phyloP scores from a whole-genome alignment of 2,329 filamentous ascomycete genomes.

The Colletotrichum ledebouriae region DNA sequence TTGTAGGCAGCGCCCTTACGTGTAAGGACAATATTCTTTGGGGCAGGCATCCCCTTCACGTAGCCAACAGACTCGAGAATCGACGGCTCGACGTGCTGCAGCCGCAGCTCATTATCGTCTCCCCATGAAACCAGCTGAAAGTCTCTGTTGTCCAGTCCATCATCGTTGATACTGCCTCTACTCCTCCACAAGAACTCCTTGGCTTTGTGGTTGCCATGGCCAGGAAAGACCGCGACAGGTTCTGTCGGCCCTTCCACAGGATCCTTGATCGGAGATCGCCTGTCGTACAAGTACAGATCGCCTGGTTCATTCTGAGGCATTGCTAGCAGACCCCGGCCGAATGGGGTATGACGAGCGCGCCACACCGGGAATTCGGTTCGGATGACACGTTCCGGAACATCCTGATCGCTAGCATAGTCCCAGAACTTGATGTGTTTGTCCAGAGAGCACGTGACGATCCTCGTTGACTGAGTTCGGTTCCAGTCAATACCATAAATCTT shows the following conservation, averaged over 20 bases:
- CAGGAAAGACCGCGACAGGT: conserved; percentile 70
- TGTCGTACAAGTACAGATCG: conserved; percentile 86
- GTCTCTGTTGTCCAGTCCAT: conserved; percentile 84
- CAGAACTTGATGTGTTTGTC: conserved; percentile 95
- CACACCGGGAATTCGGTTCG: conserved; percentile 88
- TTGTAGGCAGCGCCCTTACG: conserved; percentile 88
- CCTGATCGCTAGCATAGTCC: conserved; percentile 77
- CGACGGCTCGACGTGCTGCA: conserved; percentile 79
- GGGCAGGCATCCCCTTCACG: conserved; percentile 75
- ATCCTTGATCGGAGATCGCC: conserved; percentile 62
- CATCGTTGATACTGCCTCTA: conserved; percentile 75
- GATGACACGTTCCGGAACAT: conserved; percentile 81
- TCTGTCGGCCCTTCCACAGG: conserved; percentile 59
- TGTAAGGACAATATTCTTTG: conserved; percentile 77
- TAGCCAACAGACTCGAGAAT: conserved; percentile 79
- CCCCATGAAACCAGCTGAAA: conserved; percentile 97
- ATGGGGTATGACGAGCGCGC: conserved; percentile 91
- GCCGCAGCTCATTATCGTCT: conserved; percentile 83
- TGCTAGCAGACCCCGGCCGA: conserved; percentile 85
- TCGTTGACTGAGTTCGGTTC: conserved; percentile 82
- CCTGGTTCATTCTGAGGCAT: conserved; percentile 94
- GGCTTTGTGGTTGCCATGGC: conserved; percentile 76
- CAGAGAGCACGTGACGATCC: conserved; percentile 87
- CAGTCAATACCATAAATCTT: conserved; percentile 98
- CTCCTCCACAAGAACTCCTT: conserved; percentile 94